Evolutionary conservation across 257 asterid genomes (phyloP), one percentile per base, ranked within the genome.

Genomic region (Lantana camara): DNA sequence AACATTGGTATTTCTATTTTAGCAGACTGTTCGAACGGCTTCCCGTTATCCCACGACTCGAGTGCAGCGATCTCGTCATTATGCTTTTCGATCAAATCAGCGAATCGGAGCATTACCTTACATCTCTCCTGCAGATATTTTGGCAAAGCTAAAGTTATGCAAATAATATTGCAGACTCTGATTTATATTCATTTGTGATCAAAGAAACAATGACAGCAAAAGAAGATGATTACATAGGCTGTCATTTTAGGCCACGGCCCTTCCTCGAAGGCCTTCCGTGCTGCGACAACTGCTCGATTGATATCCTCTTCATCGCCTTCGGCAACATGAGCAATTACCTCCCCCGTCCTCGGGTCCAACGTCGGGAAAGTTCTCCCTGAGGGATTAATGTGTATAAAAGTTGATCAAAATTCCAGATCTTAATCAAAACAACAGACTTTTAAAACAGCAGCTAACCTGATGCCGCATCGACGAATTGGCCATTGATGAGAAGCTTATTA

Each of bases 211-310:
- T 27, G 5, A 30, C 14, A 21, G 22, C 46, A 23, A 24, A 49
- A n/a, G n/a, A n/a, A n/a, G n/a, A 44, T 44, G 7, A 35, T 74
- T 82, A 87, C 95, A 80, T 84, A 87, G 55, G 95, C 95, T 44
- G 87, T 74, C 89, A 87, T 72, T 65, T 53, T 87, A 32, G 91
- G 95, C 95, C 95, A 87, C 0, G 95, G 87, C 49, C 95, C 91
- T 61, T 82, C 86, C 35, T 84, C 91, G 73, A 87, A 87, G 5
- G 95, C 95, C 75, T 80, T 80, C 12, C 91, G 89, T 23, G 95
- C 95, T 51, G 87, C 83, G 61, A 78, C 77, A n/a, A 87, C 95
- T 14, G 95, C 95, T 63, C 85, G 73, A 38, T 84, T 63, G 51
- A 82, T n/a, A 73, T 87, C 95, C 63, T 84, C 91, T 20, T 74